Evolutionary conservation across 2,329 filamentous ascomycete genomes (phyloP), one percentile per base, ranked within the genome.

Genomic region (Trichoderma harzianum): DNA sequence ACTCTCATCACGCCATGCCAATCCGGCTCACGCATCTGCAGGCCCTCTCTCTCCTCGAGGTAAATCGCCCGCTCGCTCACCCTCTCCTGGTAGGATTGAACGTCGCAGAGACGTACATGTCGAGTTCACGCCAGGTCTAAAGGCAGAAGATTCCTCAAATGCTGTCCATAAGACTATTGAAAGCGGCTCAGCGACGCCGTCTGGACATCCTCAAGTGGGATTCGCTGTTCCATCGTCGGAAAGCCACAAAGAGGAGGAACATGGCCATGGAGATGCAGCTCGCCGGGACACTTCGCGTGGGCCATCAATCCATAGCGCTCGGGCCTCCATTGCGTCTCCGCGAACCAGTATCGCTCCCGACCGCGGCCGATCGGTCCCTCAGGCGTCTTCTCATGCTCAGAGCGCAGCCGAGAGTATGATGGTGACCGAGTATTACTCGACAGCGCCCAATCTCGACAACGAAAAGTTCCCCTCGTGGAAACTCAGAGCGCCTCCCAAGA

Each of bases 1-100:
- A 7, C 77, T 83, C 24, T 88, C 87, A 0, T 87, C 85, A 1
- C 82, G 79, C 43, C 80, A 79, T 55, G 76, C 77, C 64, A 70
- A 74, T 7, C 24, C n/a, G 30, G 16, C 64, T 21, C 75, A 70
- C 18, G 73, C 65, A 60, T 70, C 72, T 12, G 70, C 67, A 16
- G 58, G 55, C 10, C 72, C 73, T 16, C 64, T 36, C 5, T 55
- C 62, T 5, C 43, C 68, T 4, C 34, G 70, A n/a, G 73, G 67
- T 0, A 71, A 65, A 8, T 58, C 67, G 5, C 51, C 63, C 0
- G 57, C 43, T 10, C 62, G 68, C 10, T 74, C 76, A 11, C 72
- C 30, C 4, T 77, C 76, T 10, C 76, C 74, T 8, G 72, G 63
- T 4, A 69, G 74, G 0, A 73, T 71, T 10, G 70, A 74, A 2